Percentiles rank a stretch among this genome's conserved stretches.
Evolutionary conservation across 2,329 filamentous ascomycete species (phyloP).

Genomic region (Ambrosiella beaveri): DNA sequence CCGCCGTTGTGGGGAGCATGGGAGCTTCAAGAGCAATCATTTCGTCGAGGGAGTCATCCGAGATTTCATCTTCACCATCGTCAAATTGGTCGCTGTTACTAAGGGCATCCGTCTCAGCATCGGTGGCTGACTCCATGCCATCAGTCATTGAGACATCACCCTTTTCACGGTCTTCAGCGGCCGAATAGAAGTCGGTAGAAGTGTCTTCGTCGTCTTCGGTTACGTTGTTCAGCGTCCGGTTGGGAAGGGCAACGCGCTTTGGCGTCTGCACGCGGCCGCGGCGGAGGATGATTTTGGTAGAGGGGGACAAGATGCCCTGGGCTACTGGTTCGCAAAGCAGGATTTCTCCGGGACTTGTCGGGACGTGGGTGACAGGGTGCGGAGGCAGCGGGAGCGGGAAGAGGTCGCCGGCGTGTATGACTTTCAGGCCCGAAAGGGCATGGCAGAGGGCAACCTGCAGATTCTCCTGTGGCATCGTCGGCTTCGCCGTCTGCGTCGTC

Average conservation of each 20-base stretch:
- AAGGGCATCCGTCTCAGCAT: constrained; percentile 44
- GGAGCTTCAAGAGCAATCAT: constrained; percentile 81
- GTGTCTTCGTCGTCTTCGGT: constrained; percentile 59
- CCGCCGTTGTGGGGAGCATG: constrained; percentile 48
- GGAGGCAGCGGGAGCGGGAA: constrained; percentile 60
- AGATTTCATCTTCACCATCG: constrained; percentile 60
- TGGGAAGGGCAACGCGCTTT: constrained; percentile 35
- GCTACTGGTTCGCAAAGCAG: constrained; percentile 87
- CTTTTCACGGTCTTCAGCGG: constrained; percentile 59
- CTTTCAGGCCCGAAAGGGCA: constrained; percentile 51
- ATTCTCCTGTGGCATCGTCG: constrained; percentile 32
- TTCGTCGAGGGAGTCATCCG: constrained; percentile 82
- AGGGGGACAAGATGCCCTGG: constrained; percentile 62
- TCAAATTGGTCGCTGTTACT: constrained; percentile 59
- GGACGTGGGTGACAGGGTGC: constrained; percentile 73
- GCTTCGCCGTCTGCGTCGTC: constrained; percentile 4
- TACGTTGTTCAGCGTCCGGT: constrained; percentile 38
- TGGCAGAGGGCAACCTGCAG: constrained; percentile 52
- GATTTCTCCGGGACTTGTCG: constrained; percentile 71
- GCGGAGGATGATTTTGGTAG: constrained; percentile 70
- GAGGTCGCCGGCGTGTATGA: constrained; percentile 73
- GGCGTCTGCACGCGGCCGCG: constrained; percentile 37
- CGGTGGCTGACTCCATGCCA: constrained; percentile 39
- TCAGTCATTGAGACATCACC: constrained; percentile 34
- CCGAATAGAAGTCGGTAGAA: constrained; percentile 83